Evolutionary conservation across 306 rosid species (phyloP), one percentile per base, ranked within the genome.

Genomic region (Gillenia trifoliata): DNA sequence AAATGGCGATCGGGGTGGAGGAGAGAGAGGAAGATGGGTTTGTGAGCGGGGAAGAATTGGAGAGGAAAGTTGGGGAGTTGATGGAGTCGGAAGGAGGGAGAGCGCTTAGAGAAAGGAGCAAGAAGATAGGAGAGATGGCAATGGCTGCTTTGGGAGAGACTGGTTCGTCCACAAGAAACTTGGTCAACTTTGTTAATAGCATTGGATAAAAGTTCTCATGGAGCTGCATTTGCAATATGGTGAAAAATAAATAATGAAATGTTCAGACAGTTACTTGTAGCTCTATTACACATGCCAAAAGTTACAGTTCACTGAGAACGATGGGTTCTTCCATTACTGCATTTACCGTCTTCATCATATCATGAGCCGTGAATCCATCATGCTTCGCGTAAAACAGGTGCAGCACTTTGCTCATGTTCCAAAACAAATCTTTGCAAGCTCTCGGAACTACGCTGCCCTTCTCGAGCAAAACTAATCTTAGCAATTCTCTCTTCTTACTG

Each of bases 351-450:
- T 87, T 82, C 59, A 84, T 70, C 91, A 93, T 55, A 60, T 84
- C 91, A 47, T 77, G 63, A 33, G 87, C 83, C 63, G 96, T 83
- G 75, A 77, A 94, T 19, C 98, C 98, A 61, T 94, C 98, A 52
- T 84, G 86, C 80, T 88, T 88, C 43, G 85, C 80, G 78, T 94
- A 91, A 78, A 94, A 87, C 11, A 90, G 78, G 77, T 89, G 79
- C 76, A 88, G 59, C 50, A 86, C 85, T 76, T 82, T 84, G 61
- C 68, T 63, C 97, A 87, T 89, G 47, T 88, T 89, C 98, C 98
- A 91, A 70, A 93, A 91, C 81, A 91, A 73, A 65, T 89, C 89
- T 86, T 87, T 93, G 91, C 94, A 89, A 22, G 83, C 91, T 87
- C 92, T 91, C 73, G 98, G 94, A 69, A 93, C 74, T 38, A 68